A percentile compares a stretch with the other conserved stretches of the same genome.
phyloP scores from a whole-genome alignment of 768 basidiomycete species.

The Pulveroboletus sp. region DNA sequence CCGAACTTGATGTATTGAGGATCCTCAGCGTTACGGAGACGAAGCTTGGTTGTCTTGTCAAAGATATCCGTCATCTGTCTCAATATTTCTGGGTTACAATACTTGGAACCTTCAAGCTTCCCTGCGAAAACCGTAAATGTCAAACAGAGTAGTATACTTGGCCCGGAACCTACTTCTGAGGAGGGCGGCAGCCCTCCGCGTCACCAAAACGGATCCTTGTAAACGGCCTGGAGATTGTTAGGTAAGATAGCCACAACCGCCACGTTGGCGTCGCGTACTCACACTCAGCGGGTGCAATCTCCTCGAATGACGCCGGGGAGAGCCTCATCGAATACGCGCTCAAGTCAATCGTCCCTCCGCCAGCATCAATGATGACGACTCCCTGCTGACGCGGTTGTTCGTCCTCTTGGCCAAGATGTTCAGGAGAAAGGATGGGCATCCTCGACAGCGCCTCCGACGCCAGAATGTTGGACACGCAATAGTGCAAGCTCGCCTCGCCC shows the following conservation, averaged over 20 bases:
- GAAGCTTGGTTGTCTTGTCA: constrained; percentile 39
- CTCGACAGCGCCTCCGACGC: constrained; percentile 30
- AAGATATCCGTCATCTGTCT: constrained; percentile 36
- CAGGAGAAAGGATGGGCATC: constrained; percentile 20
- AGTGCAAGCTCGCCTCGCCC: constrained; percentile 60
- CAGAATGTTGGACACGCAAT: constrained; percentile 47
- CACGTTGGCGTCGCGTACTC: constrained; percentile 3
- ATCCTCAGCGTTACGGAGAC: constrained; percentile 38
- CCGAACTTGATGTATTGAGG: constrained; percentile 42
- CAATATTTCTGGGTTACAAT: constrained; percentile 31
- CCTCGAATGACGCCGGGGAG: constrained; percentile 38
- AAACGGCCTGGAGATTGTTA: constrained; percentile 31
- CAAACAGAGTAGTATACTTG: neutral
- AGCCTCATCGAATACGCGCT: constrained; percentile 41
- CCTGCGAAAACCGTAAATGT: constrained; percentile 15
- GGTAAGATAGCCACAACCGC: neutral
- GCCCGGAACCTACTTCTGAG: constrained; percentile 22
- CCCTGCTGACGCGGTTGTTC: constrained; percentile 27
- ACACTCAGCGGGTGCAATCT: constrained; percentile 37
- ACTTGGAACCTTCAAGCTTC: constrained; percentile 31
- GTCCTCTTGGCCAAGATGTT: constrained; percentile 15
- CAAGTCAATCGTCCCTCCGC: constrained; percentile 42
- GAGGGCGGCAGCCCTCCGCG: constrained; percentile 30
- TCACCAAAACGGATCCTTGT: constrained; percentile 40
- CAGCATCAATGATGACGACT: constrained; percentile 49